Conservation (phyloP, 305 asterid genomes). For the Solanum hybrid region DNA sequence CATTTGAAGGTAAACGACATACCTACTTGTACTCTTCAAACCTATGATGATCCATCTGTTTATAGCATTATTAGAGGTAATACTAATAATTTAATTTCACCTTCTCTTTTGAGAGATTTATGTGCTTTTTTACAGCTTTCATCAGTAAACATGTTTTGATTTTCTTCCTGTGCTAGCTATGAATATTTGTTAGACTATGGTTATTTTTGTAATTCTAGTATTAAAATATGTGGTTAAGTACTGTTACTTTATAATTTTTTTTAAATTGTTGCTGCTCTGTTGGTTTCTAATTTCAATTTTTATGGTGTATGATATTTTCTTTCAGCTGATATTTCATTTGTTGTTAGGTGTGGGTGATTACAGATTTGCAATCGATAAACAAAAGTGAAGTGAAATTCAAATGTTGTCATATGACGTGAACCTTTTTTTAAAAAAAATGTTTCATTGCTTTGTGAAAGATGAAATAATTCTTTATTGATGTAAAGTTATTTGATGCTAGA, state of each 20-base stretch:
- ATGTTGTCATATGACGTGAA: not conserved
- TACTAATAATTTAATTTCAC: not conserved
- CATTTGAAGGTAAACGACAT: not conserved
- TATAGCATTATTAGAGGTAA: not conserved
- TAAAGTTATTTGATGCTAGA: not conserved
- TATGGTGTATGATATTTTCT: not conserved
- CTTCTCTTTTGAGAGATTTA: not conserved
- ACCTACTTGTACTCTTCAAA: not conserved
- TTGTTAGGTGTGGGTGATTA: not conserved
- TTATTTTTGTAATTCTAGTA: not conserved
- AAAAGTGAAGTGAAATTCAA: not conserved
- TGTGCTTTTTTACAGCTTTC: not conserved
- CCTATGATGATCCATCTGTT: not conserved
- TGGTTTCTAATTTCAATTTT: not conserved
- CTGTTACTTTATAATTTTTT: not conserved
- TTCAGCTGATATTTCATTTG: not conserved
- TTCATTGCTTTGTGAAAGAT: not conserved
- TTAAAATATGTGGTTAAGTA: not conserved
- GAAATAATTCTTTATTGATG: not conserved
- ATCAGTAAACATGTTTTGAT: not conserved
- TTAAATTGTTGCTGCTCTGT: not conserved
- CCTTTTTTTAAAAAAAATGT: not conserved
- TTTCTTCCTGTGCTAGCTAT: not conserved
- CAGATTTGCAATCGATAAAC: not conserved
- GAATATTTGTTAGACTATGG: not conserved